Evolutionary conservation across 2,329 filamentous ascomycete species (phyloP), one percentile per base, ranked within the genome.

Genomic region (Sclerotinia minor): DNA sequence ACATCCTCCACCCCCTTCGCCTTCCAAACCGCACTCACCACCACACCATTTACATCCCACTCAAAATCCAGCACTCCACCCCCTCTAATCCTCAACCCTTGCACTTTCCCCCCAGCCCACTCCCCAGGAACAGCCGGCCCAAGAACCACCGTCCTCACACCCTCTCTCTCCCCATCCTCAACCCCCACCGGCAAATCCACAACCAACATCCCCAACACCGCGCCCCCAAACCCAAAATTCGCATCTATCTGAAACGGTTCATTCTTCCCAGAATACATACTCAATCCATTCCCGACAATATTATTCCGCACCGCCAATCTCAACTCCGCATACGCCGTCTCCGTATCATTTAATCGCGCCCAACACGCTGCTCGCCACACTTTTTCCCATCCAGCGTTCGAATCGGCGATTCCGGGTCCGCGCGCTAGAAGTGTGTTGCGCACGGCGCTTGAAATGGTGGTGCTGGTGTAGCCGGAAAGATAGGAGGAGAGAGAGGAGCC

Each of bases 221-320:
- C 83, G 0, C 83, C 84, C 3, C 78, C 78, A 29, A 81, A 75
- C 1, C 84, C 85, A 69, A 84, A 86, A 72, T 87, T 87, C 8
- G 84, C 85, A 73, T 87, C 85, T 67, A 87, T 85, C 76, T 87
- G 85, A 70, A 87, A 87, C 1, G 85, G 83, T 58, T 76, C 75
- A 7, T 79, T 75, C 13, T 76, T 73, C 0, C 78, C 83, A 11
- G 71, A 76, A 72, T 86, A 87, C 80, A 86, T 84, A 53, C 79
- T 81, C 41, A 86, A 75, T 2, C 81, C 80, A 71, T 86, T 87
- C 0, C 67, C 75, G 0, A 79, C 84, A 32, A 85, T 81, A 70
- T 86, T 86, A 49, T 79, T 75, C 29, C 79, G 76, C 21, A 85
- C 80, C 1, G 83, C 80, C 50, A 82, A 82, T 6, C 80, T 77